Evolutionary conservation across 177 flowering plant genomes (phyloP), one percentile per base, ranked within the genome.

Genomic region (Telopea speciosissima): DNA sequence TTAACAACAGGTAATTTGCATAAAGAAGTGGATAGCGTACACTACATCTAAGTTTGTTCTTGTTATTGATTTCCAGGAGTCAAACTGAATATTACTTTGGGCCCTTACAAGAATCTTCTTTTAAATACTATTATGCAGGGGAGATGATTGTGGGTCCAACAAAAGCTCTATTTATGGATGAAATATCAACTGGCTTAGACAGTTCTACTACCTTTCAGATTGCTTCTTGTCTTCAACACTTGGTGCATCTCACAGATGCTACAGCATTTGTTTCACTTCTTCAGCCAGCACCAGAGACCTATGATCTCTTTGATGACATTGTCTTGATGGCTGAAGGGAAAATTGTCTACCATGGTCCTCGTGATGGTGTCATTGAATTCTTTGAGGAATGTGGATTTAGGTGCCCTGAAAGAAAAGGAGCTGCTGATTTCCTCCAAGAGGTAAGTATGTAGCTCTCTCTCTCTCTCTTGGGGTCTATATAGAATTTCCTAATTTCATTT

Each of bases 71-170:
- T 36, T 36, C 9, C 40, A 36, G 40, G 40, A 36, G 8, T 36
- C 5, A 6, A 4, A 36, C 6, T 36, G 40, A 36, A 36, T 36
- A 8, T 36, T 36, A 36, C 9, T 36, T 36, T 36, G 40, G 3
- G 7, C 6, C 40, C 40, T 36, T 36, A 36, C 40, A 8, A 36
- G 8, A 36, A 36, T 52, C 40, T 21, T 49, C 40, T 49, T 31
- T 31, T 17, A 1, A 63, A 67, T 45, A 23, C 22, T 64, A 64
- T 44, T 67, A 6, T 79, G 72, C 77, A 91, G 95, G 87, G 45
- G 95, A 92, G 84, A 89, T 92, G 90, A 85, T 90, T 76, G 88
- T 92, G 19, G 93, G 97, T 31, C 97, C 97, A 2, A 85, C 87
- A 68, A 87, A 75, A 75, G 87, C 90, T 68, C 69, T 92, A 33